Base-by-base conservation (phyloP, 2,329 filamentous ascomycete genomes). In the Ophiosphaerella narmari region DNA sequence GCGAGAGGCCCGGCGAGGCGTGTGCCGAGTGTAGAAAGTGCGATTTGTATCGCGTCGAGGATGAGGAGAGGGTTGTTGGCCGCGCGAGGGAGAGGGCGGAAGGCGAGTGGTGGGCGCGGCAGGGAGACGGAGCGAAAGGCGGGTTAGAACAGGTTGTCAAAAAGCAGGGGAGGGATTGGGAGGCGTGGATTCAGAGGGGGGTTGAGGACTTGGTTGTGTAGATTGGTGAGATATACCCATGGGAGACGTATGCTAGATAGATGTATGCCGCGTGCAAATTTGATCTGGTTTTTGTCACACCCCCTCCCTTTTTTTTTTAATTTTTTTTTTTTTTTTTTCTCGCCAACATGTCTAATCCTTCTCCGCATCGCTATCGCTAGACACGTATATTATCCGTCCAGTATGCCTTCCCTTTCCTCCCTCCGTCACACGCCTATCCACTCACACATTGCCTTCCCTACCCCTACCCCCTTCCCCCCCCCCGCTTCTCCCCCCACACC, bases 11-110 rank as follows among this genome's bases (percentile, higher is more conserved):
- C 0, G 91, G 92, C 41, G 82, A 83, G 12, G 78, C 80, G 12
- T 99, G 94, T 71, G 80, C 73, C 1, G 86, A 95, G 71, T 97
- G 94, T 75, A 86, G 87, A 36, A 74, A 75, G 52, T 81, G 78
- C 55, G 78, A 80, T 60, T 59, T 81, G 23, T 81, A 80, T 59
- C 67, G 74, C 1, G 74, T 76, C 4, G 78, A 80, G 60, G 76
- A 80, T 50, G 77, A 80, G 57, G 77, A 76, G 34, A 63, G 59
- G 24, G 74, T 73, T 3, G 67, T 80, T 3, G 62, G 69, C 39
- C 55, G 65, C 37, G 78, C 78, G 18, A 74, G 64, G 14, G 71
- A 76, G 51, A 63, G 47, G 43, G 78, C 78, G 0, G 78, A 80
- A 60, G 63, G 60, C 47, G 72, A 72, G 40, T 81, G 78, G 78